Conservation (phyloP, 768 basidiomycete genomes). For the Amanita phalloides region DNA sequence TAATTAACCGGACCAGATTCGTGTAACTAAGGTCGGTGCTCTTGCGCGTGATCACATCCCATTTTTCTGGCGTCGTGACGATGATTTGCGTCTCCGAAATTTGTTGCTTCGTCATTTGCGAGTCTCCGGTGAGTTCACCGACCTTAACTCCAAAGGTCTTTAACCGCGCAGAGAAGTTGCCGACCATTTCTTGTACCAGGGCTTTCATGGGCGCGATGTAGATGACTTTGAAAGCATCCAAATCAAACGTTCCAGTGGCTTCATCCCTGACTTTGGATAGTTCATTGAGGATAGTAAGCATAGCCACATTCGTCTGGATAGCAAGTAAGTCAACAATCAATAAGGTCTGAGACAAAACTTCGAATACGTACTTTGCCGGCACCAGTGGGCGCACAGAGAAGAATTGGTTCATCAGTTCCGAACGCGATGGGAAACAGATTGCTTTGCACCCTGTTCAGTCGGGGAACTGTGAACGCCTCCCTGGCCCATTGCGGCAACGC, state of each 20-base stretch:
- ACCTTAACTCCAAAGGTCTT: conserved; percentile 65
- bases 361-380: conserved; percentile 83
- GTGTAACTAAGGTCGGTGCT: conserved; percentile 95
- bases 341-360: background rate
- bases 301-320: conserved; percentile 89
- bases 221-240: conserved; percentile 90
- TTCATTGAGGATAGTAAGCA: conserved; percentile 89
- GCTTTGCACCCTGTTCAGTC: conserved; percentile 84
- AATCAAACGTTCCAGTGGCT: conserved; percentile 67
- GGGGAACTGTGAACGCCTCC: conserved; percentile 73
- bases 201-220: conserved; percentile 99
- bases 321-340: background rate
- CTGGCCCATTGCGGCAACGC: conserved; percentile 80
- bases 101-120: conserved; percentile 97
- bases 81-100: conserved; percentile 97
- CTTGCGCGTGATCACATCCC: conserved; percentile 99
- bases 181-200: conserved; percentile 97
- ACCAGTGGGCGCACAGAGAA: conserved; percentile 96
- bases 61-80: conserved; percentile 98
- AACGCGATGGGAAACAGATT: conserved; percentile 85
- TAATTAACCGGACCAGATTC: conserved; percentile 90
- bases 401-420: conserved; percentile 86
- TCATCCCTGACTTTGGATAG: conserved; percentile 83
- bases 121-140: conserved; percentile 93
- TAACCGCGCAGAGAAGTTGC: conserved; percentile 81